Base-by-base conservation (phyloP, 2,329 filamentous ascomycete genomes). In the Penicillium sp. region DNA sequence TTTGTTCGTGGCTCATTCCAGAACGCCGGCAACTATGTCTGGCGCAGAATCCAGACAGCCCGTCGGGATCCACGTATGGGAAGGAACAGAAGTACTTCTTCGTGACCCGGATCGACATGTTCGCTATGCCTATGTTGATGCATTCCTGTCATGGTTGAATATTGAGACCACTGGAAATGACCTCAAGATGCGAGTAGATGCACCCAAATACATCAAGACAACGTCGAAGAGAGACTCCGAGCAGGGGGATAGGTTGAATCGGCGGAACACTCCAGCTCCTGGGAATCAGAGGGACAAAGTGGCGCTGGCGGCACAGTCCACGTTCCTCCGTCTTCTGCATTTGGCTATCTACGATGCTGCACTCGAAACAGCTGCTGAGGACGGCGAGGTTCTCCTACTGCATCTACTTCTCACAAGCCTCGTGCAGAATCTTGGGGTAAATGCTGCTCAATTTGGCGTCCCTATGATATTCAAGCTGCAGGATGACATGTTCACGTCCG, bases 51-150 rank as follows among this genome's bases (percentile, higher is more conserved):
- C 85, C 6, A 83, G 91, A 59, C 90, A 88, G 69, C 84, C 81
- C 38, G 89, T 95, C 0, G 86, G 89, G 0, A 80, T 96, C 8
- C 83, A 89, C 51, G 88, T 92, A 0, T 99, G 94, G 94, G 92
- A 97, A 72, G 91, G 90, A n/a, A 96, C 92, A 0, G 91, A 97
- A 58, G 96, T 91, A 90, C 83, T 97, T 41, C 77, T 97, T 18
- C 86, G 89, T 35, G 93, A 97, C 66, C 81, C 84, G 0, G 87
- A 92, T 64, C 84, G 84, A 30, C 81, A 84, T 30, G 91, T 97
- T 32, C 85, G 92, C 50, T 87, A 87, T 68, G 90, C 91, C 0
- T 99, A 97, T 63, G 84, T 87, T 7, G 90, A 96, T 70, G 89
- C 91, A 4, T 73, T 97, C 14, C 72, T 90, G 38, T 89, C 89